Evolutionary conservation across 2,329 filamentous ascomycete species (phyloP).

Genomic region (Fusarium pininemorale): DNA sequence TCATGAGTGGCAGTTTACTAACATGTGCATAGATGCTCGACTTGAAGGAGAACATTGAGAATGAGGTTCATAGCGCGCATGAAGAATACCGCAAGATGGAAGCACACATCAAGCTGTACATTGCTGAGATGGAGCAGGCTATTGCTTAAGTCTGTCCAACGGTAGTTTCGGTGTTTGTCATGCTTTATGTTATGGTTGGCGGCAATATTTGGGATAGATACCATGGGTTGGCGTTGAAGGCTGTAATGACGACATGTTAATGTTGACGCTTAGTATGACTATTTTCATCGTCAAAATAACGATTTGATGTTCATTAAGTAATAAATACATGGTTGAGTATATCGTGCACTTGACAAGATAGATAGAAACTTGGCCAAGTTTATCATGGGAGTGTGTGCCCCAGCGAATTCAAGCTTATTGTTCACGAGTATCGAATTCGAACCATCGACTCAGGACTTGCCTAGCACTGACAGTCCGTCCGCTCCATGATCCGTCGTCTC

Average conservation of each 20-base stretch:
- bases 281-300: constrained; percentile 2
- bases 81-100: constrained; percentile 99
- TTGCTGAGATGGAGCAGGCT: constrained; percentile 97
- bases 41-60: constrained; percentile 96
- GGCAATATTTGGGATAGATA: constrained; percentile 45
- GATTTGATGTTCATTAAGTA: constrained; percentile 2
- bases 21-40: constrained; percentile 82
- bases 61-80: constrained; percentile 87
- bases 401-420: background rate
- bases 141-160: constrained; percentile 53
- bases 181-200: constrained; percentile 23
- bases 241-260: constrained; percentile 27
- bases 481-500: constrained; percentile 63
- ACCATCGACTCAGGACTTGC: constrained; percentile 72
- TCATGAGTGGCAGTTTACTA: constrained; percentile 9
- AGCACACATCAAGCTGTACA: constrained; percentile 95
- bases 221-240: constrained; percentile 53
- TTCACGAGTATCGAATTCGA: constrained; percentile 45
- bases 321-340: background rate
- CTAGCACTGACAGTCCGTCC: constrained; percentile 67
- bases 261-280: constrained; percentile 15
- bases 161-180: background rate
- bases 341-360: background rate
- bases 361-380: background rate
- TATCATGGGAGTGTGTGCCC: background rate